Conservation (phyloP, 192 early-diverging fungal species). For the Obelidium mucronatum region DNA sequence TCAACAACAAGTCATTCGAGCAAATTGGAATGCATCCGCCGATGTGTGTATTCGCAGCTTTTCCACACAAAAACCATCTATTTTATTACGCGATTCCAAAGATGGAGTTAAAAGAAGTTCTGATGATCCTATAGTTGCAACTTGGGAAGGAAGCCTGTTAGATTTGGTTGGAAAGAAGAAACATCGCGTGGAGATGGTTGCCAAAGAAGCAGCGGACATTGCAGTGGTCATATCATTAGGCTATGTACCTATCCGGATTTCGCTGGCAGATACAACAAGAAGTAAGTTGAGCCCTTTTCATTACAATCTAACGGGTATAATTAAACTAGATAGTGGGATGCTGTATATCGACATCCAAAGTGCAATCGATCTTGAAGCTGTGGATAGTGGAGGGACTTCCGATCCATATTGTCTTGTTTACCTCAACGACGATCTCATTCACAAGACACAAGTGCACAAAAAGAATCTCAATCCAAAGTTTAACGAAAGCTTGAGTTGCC, state of each 20-base stretch:
- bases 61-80: constrained; percentile 1
- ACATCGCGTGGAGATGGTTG: background rate
- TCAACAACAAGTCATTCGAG: constrained; percentile 19
- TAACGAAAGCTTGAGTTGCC: constrained; percentile 54
- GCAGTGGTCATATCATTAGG: constrained; percentile 6
- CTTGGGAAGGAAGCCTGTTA: constrained; percentile 1
- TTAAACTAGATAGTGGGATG: constrained; percentile 43
- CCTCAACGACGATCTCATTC: constrained; percentile 53
- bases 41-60: constrained; percentile 31
- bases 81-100: background rate
- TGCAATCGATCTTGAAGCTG: constrained; percentile 62
- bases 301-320: background rate
- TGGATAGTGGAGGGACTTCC: constrained; percentile 58
- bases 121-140: background rate
- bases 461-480: constrained; percentile 76
- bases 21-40: constrained; percentile 19
- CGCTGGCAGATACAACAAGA: constrained; percentile 9
- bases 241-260: constrained; percentile 8
- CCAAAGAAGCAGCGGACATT: background rate
- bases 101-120: constrained; percentile 11
- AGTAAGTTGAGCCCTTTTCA: constrained; percentile 13
- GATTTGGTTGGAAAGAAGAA: constrained; percentile 3
- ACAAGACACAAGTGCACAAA: constrained; percentile 78
- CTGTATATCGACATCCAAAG: constrained; percentile 56
- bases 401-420: constrained; percentile 56